Conservation (phyloP, 2,329 filamentous ascomycete species). For the Trichoderma sp. region DNA sequence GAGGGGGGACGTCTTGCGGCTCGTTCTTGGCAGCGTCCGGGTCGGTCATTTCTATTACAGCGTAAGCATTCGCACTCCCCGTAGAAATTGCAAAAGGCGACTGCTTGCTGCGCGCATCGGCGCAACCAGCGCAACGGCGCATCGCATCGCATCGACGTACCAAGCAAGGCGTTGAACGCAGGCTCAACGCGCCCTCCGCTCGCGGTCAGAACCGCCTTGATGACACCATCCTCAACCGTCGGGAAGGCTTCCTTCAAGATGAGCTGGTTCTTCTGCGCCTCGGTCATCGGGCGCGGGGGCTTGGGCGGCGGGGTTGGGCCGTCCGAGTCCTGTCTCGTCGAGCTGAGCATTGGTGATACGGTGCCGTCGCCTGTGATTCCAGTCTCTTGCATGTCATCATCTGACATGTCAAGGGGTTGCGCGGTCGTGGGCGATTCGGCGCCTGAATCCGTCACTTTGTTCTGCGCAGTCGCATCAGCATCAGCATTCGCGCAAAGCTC, state of each 20-base stretch:
- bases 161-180: slow-evolving; percentile 91
- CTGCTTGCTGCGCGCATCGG: not conserved
- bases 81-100: slow-evolving; percentile 26
- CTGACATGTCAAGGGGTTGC: slow-evolving; percentile 67
- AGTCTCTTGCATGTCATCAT: slow-evolving; percentile 68
- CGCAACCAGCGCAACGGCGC: not conserved
- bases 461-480: slow-evolving; percentile 21
- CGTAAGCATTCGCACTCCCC: not conserved
- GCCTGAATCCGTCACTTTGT: slow-evolving; percentile 41
- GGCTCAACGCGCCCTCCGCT: slow-evolving; percentile 87
- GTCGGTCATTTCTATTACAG: slow-evolving; percentile 70
- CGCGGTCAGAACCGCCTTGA: slow-evolving; percentile 85
- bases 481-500: slow-evolving; percentile 33
- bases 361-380: slow-evolving; percentile 50
- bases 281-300: slow-evolving; percentile 79
- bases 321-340: slow-evolving; percentile 36
- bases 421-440: slow-evolving; percentile 69
- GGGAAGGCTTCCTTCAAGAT: slow-evolving; percentile 96
- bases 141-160: slow-evolving; percentile 47
- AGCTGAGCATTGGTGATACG: slow-evolving; percentile 33
- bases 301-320: slow-evolving; percentile 66
- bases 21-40: slow-evolving; percentile 65
- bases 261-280: slow-evolving; percentile 80
- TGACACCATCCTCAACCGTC: slow-evolving; percentile 72
- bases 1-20: slow-evolving; percentile 62